Evolutionary conservation across 164 flowering plant genomes (phyloP).

Genomic region (Magnolia officinalis): DNA sequence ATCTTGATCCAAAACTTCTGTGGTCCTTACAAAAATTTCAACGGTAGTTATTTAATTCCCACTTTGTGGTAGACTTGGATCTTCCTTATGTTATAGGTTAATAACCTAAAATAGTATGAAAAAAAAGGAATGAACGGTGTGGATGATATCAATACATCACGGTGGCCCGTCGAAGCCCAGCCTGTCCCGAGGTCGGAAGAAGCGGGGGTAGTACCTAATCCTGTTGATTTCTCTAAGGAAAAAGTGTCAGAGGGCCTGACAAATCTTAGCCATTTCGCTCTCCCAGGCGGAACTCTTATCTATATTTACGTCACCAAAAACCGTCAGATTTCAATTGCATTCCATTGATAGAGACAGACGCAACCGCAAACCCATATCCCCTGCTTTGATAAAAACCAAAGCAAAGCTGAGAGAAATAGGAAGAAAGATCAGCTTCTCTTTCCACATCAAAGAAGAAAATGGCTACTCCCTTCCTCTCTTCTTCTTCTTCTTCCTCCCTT

Average conservation of each 20-base stretch:
- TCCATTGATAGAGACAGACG: not conserved
- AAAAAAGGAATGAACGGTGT: too few relatives aligned
- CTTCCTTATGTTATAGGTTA: too few relatives aligned
- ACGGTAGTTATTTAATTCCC: too few relatives aligned
- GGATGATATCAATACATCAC: too few relatives aligned
- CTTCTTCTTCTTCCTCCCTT: constrained; percentile 5
- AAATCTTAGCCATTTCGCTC: not conserved
- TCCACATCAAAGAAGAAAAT: not conserved
- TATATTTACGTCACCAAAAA: not conserved
- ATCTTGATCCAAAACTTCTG: too few relatives aligned
- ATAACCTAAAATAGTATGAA: too few relatives aligned
- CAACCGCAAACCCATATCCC: not conserved
- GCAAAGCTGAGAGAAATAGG: not conserved
- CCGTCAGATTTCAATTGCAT: not conserved
- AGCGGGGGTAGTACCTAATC: too few relatives aligned
- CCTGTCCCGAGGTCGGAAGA: too few relatives aligned
- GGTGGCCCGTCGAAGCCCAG: too few relatives aligned
- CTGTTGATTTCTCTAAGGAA: not conserved
- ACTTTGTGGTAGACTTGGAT: too few relatives aligned
- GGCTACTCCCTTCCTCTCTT: constrained; percentile 9
- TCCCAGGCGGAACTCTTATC: not conserved
- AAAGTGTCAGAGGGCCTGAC: not conserved
- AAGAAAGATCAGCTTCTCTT: not conserved
- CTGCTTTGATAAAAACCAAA: not conserved
- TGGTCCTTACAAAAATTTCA: too few relatives aligned